Evolutionary conservation across 179 eudicot genomes (phyloP), one percentile per base, ranked within the genome.

Genomic region (Beta lomatogona): DNA sequence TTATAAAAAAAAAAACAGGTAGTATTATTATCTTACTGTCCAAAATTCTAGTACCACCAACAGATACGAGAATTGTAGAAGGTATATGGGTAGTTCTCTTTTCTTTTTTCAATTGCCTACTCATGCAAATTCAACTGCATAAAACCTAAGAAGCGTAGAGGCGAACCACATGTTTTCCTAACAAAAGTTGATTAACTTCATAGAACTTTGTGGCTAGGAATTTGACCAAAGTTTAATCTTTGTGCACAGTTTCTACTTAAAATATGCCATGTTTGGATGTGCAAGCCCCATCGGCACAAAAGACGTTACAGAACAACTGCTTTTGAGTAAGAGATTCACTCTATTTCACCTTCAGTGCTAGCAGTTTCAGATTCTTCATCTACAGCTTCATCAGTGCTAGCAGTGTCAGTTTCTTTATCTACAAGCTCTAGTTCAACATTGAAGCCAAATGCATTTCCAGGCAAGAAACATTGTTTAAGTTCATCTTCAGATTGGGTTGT

Each of bases 391-490:
- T 15, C 4, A 4, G 46, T 72, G 25, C 8, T 31, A 1, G 83
- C 83, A 59, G 77, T 53, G 44, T 77, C 83, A 48, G 77, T 60
- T 71, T 82, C 84, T 75, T 88, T 76, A 59, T 77, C 80, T 73
- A 82, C 91, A 70, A 94, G 87, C 82, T 93, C 94, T 46, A 93
- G 53, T 36, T 83, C 91, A 65, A 90, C 97, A 81, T 89, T 89
- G 83, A 94, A 94, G 61, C 97, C 93, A 77, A 91, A 94, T 58
- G 87, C 91, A 25, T 85, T 91, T 80, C 98, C 97, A 18, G 96
- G 94, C 77, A 77, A 48, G 83, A 91, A 94, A 22, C 77, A 52
- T 22, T 69, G 78, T 70, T 91, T 88, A 54, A 94, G 91, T 81
- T 94, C 96, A 68, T 92, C 96, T 59, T 87, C 90, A 6, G 93